Conservation (phyloP, 139 green algal species). For the Closterium sp. region DNA sequence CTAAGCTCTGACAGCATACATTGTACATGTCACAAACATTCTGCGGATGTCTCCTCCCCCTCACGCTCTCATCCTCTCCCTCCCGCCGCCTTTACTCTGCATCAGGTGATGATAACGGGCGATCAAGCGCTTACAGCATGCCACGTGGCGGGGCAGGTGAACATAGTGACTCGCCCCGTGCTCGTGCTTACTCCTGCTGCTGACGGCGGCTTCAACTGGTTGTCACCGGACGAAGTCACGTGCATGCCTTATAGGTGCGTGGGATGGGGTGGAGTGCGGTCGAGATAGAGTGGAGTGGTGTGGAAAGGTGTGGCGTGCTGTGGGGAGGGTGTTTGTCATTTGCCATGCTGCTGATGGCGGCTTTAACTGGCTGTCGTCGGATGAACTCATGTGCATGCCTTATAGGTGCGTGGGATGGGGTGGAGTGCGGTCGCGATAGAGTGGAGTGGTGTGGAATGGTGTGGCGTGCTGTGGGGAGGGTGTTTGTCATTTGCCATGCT, state of each 20-base stretch:
- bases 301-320: not conserved
- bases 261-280: not conserved
- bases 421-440: not conserved
- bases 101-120: slow-evolving; percentile 55
- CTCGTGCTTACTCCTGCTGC: slow-evolving; percentile 64
- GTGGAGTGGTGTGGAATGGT: not conserved
- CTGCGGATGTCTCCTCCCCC: too few species aligned
- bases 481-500: too few species aligned
- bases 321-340: too few species aligned
- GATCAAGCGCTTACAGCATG: slow-evolving; percentile 50
- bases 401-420: slow-evolving; percentile 8
- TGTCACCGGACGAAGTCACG: slow-evolving; percentile 69
- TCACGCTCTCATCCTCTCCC: not conserved
- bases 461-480: not conserved
- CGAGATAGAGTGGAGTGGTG: not conserved
- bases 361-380: slow-evolving; percentile 75
- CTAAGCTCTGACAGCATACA: too few species aligned
- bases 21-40: too few species aligned
- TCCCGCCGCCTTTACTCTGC: not conserved
- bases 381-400: slow-evolving; percentile 59
- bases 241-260: slow-evolving; percentile 26
- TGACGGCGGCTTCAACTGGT: slow-evolving; percentile 72
- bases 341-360: slow-evolving; percentile 52
- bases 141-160: slow-evolving; percentile 65
- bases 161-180: slow-evolving; percentile 80